Percentiles rank a stretch among this genome's conserved stretches.
Conservation (phyloP, 2,329 filamentous ascomycete species). For the Apiospora koreana region DNA sequence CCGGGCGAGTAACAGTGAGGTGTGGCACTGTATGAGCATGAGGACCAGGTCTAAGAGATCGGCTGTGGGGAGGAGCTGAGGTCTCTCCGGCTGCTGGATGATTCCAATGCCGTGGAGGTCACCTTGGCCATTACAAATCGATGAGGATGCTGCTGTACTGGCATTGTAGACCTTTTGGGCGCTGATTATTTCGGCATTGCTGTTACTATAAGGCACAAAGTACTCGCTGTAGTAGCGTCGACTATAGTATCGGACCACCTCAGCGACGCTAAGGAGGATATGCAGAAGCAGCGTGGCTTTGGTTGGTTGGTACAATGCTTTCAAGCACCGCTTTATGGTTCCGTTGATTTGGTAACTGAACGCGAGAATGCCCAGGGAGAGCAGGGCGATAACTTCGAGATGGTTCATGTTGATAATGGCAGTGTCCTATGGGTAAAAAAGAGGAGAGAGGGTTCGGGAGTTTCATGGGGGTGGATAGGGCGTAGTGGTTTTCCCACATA, state of each 20-base stretch:
- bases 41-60: constrained; percentile 9
- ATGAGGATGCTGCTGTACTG: not conserved
- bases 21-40: constrained; percentile 11
- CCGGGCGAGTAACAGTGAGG: constrained; percentile 9
- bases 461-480: too few species aligned
- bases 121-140: not conserved
- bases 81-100: not conserved
- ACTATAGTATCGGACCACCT: constrained; percentile 14
- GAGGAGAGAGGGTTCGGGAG: too few species aligned
- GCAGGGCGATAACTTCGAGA: constrained; percentile 14
- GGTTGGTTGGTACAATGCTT: not conserved
- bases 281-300: constrained; percentile 12
- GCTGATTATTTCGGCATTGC: too few species aligned
- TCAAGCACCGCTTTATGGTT: not conserved
- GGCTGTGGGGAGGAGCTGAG: not conserved
- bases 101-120: too few species aligned
- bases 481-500: too few species aligned
- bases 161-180: not conserved
- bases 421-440: too few species aligned
- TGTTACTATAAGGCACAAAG: not conserved
- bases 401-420: not conserved
- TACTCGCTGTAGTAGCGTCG: not conserved
- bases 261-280: not conserved
- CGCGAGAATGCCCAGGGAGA: constrained; percentile 3
- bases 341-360: constrained; percentile 11